Evolutionary conservation across 306 rosid species (phyloP), one percentile per base, ranked within the genome.

Genomic region (Hippophae gyantsensis): DNA sequence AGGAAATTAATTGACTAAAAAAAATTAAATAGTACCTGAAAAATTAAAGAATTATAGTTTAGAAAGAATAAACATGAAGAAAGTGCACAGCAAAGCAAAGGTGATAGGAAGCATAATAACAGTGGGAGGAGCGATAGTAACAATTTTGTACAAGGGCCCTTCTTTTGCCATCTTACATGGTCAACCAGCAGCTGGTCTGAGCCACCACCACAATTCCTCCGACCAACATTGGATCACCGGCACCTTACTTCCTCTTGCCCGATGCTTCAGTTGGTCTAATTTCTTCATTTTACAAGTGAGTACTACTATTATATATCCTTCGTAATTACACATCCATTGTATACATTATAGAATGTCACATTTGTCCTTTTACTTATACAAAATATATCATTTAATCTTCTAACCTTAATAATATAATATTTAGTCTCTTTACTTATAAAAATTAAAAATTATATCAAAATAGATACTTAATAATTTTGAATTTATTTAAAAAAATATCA

Each of bases 71-170:
- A 88, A 93, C 54, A 60, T 76, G 10, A 80, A 52, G 80, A 82
- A 88, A 62, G 47, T 88, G 2, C 86, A 72, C 3, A 93, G 99
- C 71, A 5, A 79, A 3, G 97, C 97, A 5, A 93, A 93, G 86
- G 93, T 93, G 2, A 69, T 69, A 32, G 99, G 99, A 61, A 93
- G 97, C 0, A 74, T 64, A 47, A 71, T 88, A 13, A 86, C 99
- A 8, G 85, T 93, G 27, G 68, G 76, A 8, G 99, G 95, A 77
- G 99, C 99, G 32, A 88, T 88, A 96, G 82, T 82, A 54, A 93
- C 88, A 94, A 88, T 97, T 41, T 72, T 93, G 64, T 93, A 88
- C 84, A 93, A 88, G 82, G 99, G 97, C 44, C 93, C 95, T 5
- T 78, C 81, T 41, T 64, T 80, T 9, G 75, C 84, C 47, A 61